Percentiles rank a stretch among this genome's conserved stretches.
Conservation (phyloP, 805 yeast genomes). For the Yamadazyma akitaensis region DNA sequence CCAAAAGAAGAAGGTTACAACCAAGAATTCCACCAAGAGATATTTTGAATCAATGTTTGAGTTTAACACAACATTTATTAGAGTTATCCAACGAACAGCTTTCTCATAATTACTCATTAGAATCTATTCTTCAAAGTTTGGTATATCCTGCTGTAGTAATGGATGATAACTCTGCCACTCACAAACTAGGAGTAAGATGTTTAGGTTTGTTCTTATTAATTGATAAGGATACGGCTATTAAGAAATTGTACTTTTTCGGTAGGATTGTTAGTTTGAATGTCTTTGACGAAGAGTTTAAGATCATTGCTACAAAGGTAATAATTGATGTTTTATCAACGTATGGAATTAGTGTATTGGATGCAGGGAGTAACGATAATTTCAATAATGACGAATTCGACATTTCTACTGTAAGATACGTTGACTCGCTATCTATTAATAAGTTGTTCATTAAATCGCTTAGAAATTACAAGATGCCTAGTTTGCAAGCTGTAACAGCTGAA, state of each 20-base stretch:
- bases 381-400: slow-evolving; percentile 37
- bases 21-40: slow-evolving; percentile 44
- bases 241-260: slow-evolving; percentile 63
- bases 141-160: slow-evolving; percentile 67
- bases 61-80: slow-evolving; percentile 65
- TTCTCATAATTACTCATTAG: slow-evolving; percentile 60
- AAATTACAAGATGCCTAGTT: slow-evolving; percentile 52
- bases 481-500: slow-evolving; percentile 81
- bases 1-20: slow-evolving; percentile 32
- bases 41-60: slow-evolving; percentile 58
- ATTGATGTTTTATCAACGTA: slow-evolving; percentile 77
- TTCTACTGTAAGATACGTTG: slow-evolving; percentile 35
- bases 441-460: slow-evolving; percentile 65
- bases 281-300: slow-evolving; percentile 60
- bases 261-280: slow-evolving; percentile 54
- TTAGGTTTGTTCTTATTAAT: slow-evolving; percentile 77
- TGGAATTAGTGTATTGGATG: slow-evolving; percentile 65
- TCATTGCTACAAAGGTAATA: slow-evolving; percentile 63
- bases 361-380: slow-evolving; percentile 35
- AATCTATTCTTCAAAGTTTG: slow-evolving; percentile 69
- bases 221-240: slow-evolving; percentile 58
- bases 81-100: slow-evolving; percentile 65
- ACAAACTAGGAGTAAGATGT: slow-evolving; percentile 67
- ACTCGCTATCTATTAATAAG: slow-evolving; percentile 62
- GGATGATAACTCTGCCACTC: slow-evolving; percentile 49